These are phyloP conservation scores for Cyberlindnera amylophila DNA, from an alignment of 805 yeast genomes.

Conservation along the genomic window DNA sequence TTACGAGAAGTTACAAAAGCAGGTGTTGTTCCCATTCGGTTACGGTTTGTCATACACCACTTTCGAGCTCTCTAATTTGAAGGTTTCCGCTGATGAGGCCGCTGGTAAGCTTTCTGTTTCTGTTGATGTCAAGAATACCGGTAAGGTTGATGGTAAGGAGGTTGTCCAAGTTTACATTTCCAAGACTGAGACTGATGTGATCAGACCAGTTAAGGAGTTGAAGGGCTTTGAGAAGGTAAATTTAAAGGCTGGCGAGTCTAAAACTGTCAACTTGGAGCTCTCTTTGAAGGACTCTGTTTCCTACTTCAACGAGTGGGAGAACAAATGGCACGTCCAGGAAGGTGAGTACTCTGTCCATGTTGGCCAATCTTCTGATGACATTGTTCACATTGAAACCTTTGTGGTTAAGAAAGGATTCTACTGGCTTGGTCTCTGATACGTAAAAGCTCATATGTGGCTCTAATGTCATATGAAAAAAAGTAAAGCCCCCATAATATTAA, in stretches of 20 bases:
- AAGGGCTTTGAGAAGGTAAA: slow-evolving; percentile 52
- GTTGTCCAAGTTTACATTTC: slow-evolving; percentile 52
- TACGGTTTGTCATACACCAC: slow-evolving; percentile 58
- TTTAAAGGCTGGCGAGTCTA: slow-evolving; percentile 42
- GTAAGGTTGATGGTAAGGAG: slow-evolving; percentile 47
- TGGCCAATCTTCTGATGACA: slow-evolving; percentile 38
- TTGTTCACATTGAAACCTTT: slow-evolving; percentile 24
- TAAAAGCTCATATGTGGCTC: no score
- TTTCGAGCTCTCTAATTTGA: slow-evolving; percentile 39
- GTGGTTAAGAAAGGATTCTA: slow-evolving; percentile 20
- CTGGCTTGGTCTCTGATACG: slow-evolving; percentile 26
- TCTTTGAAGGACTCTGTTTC: slow-evolving; percentile 48
- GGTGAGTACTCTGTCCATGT: slow-evolving; percentile 49
- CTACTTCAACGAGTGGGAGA: slow-evolving; percentile 46
- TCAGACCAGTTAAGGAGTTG: slow-evolving; percentile 57
- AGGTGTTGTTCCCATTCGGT: slow-evolving; percentile 58
- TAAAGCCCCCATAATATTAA: no score
- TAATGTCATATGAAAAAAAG: no score
- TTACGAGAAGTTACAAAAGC: slow-evolving; percentile 48
- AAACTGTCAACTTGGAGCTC: slow-evolving; percentile 35
- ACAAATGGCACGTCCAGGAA: slow-evolving; percentile 48
- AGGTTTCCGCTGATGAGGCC: slow-evolving; percentile 29
- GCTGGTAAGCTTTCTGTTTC: slow-evolving; percentile 26
- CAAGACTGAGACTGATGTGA: slow-evolving; percentile 31
- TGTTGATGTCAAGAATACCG: slow-evolving; percentile 46